These are phyloP conservation scores for Piloderma croceum DNA, from an alignment of 768 basidiomycete genomes.

Conservation along the genomic window DNA sequence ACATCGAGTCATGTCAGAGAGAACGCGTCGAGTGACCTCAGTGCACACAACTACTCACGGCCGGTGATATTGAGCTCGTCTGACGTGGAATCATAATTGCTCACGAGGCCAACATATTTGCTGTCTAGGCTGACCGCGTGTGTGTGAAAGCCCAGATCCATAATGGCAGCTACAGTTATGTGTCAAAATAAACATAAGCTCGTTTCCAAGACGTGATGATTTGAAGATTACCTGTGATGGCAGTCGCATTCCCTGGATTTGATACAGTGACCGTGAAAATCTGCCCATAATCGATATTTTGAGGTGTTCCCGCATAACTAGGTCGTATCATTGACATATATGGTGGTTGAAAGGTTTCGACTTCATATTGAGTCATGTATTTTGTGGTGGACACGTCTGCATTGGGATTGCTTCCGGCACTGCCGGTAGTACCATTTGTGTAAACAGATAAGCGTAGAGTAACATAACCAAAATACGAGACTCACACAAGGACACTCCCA, in stretches of 20 bases:
- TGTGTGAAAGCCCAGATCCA: constrained; percentile 26
- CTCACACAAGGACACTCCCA: constrained; percentile 34
- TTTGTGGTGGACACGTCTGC: constrained; percentile 23
- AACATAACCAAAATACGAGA: constrained; percentile 9
- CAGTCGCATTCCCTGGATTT: constrained; percentile 24
- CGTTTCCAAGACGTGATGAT: not conserved
- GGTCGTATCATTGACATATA: constrained; percentile 1
- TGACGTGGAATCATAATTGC: too few species aligned
- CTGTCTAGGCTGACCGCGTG: too few species aligned
- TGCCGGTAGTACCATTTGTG: not conserved
- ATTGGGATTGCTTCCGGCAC: constrained; percentile 45
- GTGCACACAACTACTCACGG: too few species aligned
- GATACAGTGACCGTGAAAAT: constrained; percentile 28
- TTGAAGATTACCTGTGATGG: constrained; percentile 23
- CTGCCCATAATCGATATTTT: not conserved
- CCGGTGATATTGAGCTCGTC: too few species aligned
- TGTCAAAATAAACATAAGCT: not conserved
- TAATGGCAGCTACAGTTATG: constrained; percentile 28
- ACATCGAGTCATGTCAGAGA: too few species aligned
- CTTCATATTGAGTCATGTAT: constrained; percentile 1
- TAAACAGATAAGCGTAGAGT: not conserved
- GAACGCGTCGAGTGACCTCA: too few species aligned
- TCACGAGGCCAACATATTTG: too few species aligned
- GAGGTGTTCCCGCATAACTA: not conserved
- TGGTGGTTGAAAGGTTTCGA: not conserved